Conservation (phyloP, 768 basidiomycete genomes). For the Tricholoma matsutake region DNA sequence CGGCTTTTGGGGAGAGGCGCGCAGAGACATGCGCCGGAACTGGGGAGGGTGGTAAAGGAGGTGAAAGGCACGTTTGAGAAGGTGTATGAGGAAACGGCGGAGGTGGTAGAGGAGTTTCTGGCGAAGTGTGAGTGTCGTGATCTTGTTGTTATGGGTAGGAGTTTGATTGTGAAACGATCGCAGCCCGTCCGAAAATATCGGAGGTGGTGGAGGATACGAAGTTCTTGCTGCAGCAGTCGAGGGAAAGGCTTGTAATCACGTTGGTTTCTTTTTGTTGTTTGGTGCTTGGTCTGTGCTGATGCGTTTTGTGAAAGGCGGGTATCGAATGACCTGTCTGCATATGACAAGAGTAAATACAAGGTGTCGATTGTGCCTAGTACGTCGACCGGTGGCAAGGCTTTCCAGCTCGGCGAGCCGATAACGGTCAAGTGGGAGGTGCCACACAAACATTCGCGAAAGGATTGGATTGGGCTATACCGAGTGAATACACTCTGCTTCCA, state of each 20-base stretch:
- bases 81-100: constrained; percentile 91
- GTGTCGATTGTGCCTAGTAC: constrained; percentile 53
- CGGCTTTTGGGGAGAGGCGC: constrained; percentile 71
- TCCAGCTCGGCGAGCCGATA: constrained; percentile 91
- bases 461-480: constrained; percentile 95
- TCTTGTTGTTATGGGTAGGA: constrained; percentile 1
- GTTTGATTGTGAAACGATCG: constrained; percentile 6
- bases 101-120: constrained; percentile 91
- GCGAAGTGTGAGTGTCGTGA: constrained; percentile 68
- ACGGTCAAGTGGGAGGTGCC: constrained; percentile 86
- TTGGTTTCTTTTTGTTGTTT: constrained; percentile 35
- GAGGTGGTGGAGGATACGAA: constrained; percentile 95
- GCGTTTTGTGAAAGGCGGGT: constrained; percentile 57
- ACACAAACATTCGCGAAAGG: constrained; percentile 77
- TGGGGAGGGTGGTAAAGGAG: constrained; percentile 77
- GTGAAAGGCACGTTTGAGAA: constrained; percentile 95
- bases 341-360: constrained; percentile 79
- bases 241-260: constrained; percentile 92
- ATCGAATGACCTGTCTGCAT: constrained; percentile 74
- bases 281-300: not conserved
- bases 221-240: constrained; percentile 83
- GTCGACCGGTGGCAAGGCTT: constrained; percentile 50
- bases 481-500: constrained; percentile 32
- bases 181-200: constrained; percentile 84
- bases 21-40: constrained; percentile 78